A percentile compares a stretch with the other conserved stretches of the same genome.
These are phyloP conservation scores for Bjerkandera adusta DNA, from an alignment of 1,284 basidiomycete species.

Conservation along the genomic window DNA sequence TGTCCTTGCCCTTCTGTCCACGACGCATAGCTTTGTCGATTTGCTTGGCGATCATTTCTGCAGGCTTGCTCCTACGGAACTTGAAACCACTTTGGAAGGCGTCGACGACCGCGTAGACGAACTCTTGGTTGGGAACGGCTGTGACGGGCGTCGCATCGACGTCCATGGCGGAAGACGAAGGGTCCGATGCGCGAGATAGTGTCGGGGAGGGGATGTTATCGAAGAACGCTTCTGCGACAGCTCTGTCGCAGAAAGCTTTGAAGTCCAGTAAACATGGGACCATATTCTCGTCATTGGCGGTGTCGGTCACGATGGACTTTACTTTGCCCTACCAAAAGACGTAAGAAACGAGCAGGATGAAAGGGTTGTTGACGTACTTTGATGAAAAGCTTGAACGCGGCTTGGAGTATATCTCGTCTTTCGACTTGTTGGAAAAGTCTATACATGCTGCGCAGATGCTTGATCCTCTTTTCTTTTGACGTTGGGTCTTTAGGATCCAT, in stretches of 20 bases:
- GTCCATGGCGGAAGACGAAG: constrained; percentile 13
- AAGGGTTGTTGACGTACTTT: constrained; percentile 36
- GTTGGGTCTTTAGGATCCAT: constrained; percentile 49
- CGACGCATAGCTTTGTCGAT: constrained; percentile 85
- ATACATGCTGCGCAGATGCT: constrained; percentile 60
- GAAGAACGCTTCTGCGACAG: constrained; percentile 49
- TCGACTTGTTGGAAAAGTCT: constrained; percentile 61
- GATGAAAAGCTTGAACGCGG: constrained; percentile 62
- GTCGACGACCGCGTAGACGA: constrained; percentile 62
- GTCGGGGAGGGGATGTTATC: constrained; percentile 18
- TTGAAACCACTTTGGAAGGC: constrained; percentile 86
- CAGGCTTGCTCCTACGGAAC: constrained; percentile 81
- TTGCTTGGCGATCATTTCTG: constrained; percentile 93
- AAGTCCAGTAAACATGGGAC: constrained; percentile 73
- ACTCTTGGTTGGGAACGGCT: constrained; percentile 45
- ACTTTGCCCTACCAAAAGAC: constrained; percentile 37
- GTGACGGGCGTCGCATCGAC: constrained; percentile 29
- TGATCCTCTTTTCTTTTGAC: too few species aligned
- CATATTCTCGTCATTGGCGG: constrained; percentile 69
- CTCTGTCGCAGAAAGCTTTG: constrained; percentile 60
- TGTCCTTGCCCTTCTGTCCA: constrained; percentile 75
- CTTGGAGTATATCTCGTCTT: constrained; percentile 51
- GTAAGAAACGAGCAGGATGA: neutral
- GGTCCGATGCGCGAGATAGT: constrained; percentile 20
- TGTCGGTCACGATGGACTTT: constrained; percentile 57